Evolutionary conservation across 2,329 filamentous ascomycete species (phyloP), one percentile per base, ranked within the genome.

Genomic region (Verticillium longisporum): DNA sequence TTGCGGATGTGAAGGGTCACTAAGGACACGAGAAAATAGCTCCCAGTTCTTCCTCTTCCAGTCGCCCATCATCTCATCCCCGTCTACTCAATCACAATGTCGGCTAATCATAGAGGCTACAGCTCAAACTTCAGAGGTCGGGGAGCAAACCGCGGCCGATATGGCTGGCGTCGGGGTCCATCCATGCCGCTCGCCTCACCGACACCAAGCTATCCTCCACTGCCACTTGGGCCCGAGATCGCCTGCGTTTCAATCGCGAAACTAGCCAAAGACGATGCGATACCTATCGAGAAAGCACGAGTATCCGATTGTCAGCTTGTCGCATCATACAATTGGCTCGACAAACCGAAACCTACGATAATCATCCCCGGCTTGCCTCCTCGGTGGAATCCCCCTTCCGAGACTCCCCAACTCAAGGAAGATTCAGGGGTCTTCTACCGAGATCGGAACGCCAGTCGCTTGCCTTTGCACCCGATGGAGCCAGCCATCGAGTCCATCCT

Each of bases 361-460:
- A 26, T 72, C 26, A 59, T 76, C 14, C 75, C 74, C 11, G 74
- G 74, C 73, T 65, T 15, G 68, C 83, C 82, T 13, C 77, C 80
- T 2, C 69, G 67, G 13, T 85, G 82, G 81, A 78, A 77, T 1
- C 81, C 82, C 1, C 73, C 21, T 3, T n/a, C 26, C 15, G 6
- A 55, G 32, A 11, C 32, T 18, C 6, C 15, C 3, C 13, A 33
- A 21, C 32, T 55, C 7, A 14, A 33, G 13, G 26, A 55, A 33
- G 84, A 87, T 63, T 67, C 63, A 7, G 81, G 80, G 2, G 65
- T 72, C 0, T 86, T 80, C 66, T 85, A 77, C 62, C 80, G 82
- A 3, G 84, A 87, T 65, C 68, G 73, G 2, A 87, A 87, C 62
- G 78, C 82, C 0, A 81, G 81, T 0, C 74, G 72, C 2, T 83